Conservation (phyloP, 345 rosid species). For the Viola odorata region DNA sequence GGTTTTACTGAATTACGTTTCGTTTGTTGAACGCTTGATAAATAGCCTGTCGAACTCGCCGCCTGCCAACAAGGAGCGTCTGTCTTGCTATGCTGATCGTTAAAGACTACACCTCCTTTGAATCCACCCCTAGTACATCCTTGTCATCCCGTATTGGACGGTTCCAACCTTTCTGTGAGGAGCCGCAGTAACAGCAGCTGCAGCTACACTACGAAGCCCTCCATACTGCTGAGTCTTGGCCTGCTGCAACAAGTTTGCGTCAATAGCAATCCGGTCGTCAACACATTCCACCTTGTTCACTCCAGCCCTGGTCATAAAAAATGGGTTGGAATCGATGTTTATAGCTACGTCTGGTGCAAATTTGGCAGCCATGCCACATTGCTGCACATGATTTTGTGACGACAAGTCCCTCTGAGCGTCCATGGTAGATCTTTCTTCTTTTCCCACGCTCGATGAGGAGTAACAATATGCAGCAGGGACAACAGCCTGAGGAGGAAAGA, state of each 20-base stretch:
- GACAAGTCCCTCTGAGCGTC: constrained; percentile 44
- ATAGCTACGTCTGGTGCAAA: constrained; percentile 63
- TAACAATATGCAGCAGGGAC: constrained; percentile 36
- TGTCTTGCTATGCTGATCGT: too few relatives aligned
- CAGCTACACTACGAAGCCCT: constrained; percentile 47
- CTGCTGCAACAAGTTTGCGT: constrained; percentile 64
- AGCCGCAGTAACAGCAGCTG: constrained; percentile 32
- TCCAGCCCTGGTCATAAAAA: constrained; percentile 62
- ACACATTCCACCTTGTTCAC: constrained; percentile 46
- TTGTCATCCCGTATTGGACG: constrained; percentile 62
- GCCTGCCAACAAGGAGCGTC: too few relatives aligned
- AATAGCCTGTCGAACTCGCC: too few relatives aligned
- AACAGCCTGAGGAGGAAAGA: constrained; percentile 40
- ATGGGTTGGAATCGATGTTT: constrained; percentile 71
- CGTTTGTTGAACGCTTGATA: too few relatives aligned
- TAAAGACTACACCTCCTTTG: too few relatives aligned
- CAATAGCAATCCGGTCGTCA: constrained; percentile 49
- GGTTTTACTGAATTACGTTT: too few relatives aligned
- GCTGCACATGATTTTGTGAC: constrained; percentile 53
- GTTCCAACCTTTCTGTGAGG: constrained; percentile 70
- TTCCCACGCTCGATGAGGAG: constrained; percentile 41
- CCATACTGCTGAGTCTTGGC: constrained; percentile 49
- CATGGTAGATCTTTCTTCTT: constrained; percentile 42
- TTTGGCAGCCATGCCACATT: constrained; percentile 49
- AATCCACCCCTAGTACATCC: constrained; percentile 47